Percentiles rank a stretch among this genome's conserved stretches.
phyloP scores from a whole-genome alignment of 345 rosid species.

The Citrus glauca region DNA sequence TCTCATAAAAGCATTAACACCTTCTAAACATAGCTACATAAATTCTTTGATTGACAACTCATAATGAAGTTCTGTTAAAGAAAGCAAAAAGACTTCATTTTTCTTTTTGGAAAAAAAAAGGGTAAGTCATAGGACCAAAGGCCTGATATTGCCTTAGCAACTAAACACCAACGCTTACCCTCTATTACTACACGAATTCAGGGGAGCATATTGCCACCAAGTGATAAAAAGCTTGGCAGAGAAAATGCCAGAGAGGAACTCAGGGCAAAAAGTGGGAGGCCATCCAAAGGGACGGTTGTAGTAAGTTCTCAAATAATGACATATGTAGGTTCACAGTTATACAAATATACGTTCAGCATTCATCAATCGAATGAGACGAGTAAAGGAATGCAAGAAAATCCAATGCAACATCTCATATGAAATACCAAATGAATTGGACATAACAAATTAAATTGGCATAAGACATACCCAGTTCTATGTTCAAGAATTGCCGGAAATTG shows the following conservation, averaged over 20 bases:
- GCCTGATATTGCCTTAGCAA: not conserved
- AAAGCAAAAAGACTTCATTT: no score
- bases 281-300: not conserved
- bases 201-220: no score
- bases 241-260: not conserved
- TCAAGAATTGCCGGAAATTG: conserved; percentile 91
- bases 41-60: no score
- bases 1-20: no score
- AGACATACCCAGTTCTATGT: conserved; percentile 75
- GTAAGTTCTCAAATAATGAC: no score
- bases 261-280: not conserved
- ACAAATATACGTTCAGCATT: not conserved
- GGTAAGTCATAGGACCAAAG: not conserved
- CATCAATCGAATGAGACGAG: not conserved
- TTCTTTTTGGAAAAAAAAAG: no score
- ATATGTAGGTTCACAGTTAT: no score
- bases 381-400: no score
- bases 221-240: not conserved
- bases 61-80: no score
- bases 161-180: no score
- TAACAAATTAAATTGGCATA: not conserved
- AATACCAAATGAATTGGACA: not conserved
- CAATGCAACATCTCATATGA: not conserved
- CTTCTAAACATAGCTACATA: no score
- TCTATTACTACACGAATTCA: no score